Percentiles rank a stretch among this genome's conserved stretches.
phyloP scores from a whole-genome alignment of 306 rosid species.

The Trifolium repens region DNA sequence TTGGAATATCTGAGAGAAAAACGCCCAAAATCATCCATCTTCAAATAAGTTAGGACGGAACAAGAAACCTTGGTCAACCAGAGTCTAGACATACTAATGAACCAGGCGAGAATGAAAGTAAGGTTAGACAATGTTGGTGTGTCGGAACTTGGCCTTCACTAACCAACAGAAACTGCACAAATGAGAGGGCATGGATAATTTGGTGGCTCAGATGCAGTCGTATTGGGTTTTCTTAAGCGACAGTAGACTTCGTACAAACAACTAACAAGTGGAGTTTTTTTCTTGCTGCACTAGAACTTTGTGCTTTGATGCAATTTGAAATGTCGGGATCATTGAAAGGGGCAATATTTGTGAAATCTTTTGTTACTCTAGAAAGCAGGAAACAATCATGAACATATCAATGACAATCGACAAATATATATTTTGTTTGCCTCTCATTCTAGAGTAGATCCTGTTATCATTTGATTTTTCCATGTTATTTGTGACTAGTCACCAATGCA shows the following conservation, averaged over 20 bases:
- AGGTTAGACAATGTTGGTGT: background rate
- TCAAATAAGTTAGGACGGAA: background rate
- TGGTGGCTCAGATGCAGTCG: background rate
- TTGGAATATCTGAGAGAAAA: background rate
- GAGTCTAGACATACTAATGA: background rate
- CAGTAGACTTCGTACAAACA: background rate
- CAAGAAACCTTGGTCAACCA: background rate
- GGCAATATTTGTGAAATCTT: background rate
- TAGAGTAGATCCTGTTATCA: constrained; percentile 5
- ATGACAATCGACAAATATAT: background rate
- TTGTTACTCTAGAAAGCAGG: background rate
- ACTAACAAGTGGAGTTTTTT: background rate
- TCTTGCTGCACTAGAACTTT: background rate
- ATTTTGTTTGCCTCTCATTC: background rate
- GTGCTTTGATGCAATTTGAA: background rate
- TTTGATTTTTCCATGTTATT: constrained; percentile 16
- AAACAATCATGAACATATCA: background rate
- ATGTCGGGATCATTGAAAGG: background rate
- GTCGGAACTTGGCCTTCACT: background rate
- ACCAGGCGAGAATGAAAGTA: background rate
- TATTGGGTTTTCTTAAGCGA: background rate
- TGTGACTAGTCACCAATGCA: background rate
- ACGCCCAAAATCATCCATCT: background rate
- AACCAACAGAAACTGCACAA: background rate
- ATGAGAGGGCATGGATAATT: background rate